phyloP scores from a whole-genome alignment of 2,329 filamentous ascomycete species.

The Colletotrichum cereale region DNA sequence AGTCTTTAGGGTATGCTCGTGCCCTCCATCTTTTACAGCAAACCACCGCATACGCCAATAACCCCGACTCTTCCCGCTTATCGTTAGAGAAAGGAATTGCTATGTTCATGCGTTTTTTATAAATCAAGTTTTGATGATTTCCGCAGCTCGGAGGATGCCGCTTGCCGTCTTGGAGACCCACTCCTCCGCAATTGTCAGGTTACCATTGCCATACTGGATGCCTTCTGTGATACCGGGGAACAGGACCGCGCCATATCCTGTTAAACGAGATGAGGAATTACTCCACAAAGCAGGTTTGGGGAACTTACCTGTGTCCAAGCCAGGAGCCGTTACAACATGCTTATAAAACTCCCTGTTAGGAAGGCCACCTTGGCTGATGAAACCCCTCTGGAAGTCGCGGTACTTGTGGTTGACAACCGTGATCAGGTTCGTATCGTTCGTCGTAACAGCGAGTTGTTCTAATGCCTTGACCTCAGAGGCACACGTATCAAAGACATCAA shows the following conservation, averaged over 20 bases:
- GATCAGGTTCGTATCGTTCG: slow-evolving; percentile 47
- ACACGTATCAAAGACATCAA: slow-evolving; percentile 51
- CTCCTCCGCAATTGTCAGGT: slow-evolving; percentile 48
- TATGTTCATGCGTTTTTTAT: not conserved
- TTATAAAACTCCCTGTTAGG: slow-evolving; percentile 59
- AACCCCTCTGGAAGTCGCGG: slow-evolving; percentile 61
- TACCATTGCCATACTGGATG: slow-evolving; percentile 65
- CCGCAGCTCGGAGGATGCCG: slow-evolving; percentile 50
- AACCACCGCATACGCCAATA: slow-evolving; percentile 5
- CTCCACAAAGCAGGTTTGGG: not conserved
- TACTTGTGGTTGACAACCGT: slow-evolving; percentile 60
- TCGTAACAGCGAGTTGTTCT: slow-evolving; percentile 47
- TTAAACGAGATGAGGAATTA: not conserved
- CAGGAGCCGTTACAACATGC: slow-evolving; percentile 62
- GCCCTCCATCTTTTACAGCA: not conserved
- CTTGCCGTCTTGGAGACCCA: slow-evolving; percentile 53
- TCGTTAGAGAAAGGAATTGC: too few relatives aligned
- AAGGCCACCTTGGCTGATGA: slow-evolving; percentile 61
- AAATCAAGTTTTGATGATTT: slow-evolving; percentile 49
- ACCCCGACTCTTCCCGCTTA: not conserved
- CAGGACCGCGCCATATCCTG: slow-evolving; percentile 55
- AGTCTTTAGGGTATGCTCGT: not conserved
- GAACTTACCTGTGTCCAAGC: slow-evolving; percentile 54
- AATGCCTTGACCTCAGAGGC: slow-evolving; percentile 50
- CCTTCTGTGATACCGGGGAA: slow-evolving; percentile 75